A percentile compares a stretch with the other conserved stretches of the same genome.
Evolutionary conservation across 1,284 basidiomycete species (phyloP).

Genomic region (Austroboletus niveus): DNA sequence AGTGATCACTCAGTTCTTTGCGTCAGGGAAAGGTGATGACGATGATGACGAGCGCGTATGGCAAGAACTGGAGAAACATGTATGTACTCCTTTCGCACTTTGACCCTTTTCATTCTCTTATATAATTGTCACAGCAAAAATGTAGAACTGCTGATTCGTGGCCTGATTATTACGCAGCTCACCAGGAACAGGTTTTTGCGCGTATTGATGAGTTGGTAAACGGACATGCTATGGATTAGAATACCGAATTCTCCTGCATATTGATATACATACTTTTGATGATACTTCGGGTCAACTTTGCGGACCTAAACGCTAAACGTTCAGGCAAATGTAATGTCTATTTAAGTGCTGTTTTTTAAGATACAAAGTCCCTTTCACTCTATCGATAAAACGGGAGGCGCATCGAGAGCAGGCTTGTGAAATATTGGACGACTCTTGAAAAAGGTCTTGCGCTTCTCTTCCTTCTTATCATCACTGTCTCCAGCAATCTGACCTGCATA

Average conservation of each 20-base stretch:
- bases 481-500: conserved; percentile 71
- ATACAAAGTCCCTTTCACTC: conserved; percentile 20
- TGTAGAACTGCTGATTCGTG: conserved; percentile 50
- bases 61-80: conserved; percentile 38
- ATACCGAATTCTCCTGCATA: no score
- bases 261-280: no score
- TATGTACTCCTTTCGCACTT: conserved; percentile 19
- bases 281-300: no score
- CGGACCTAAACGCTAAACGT: no score
- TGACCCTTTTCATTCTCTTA: neutral
- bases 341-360: conserved; percentile 7
- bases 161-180: conserved; percentile 53
- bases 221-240: conserved; percentile 10
- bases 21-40: conserved; percentile 43
- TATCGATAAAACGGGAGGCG: conserved; percentile 15
- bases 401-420: conserved; percentile 35
- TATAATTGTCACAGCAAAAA: conserved; percentile 36
- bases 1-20: conserved; percentile 51
- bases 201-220: conserved; percentile 35
- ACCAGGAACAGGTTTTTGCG: conserved; percentile 40
- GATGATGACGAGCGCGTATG: conserved; percentile 49
- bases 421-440: conserved; percentile 55
- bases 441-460: conserved; percentile 67
- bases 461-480: conserved; percentile 39
- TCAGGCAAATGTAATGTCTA: conserved; percentile 13